Evolutionary conservation across 768 basidiomycete species (phyloP).

Genomic region (Hemileccinum rubropunctum): DNA sequence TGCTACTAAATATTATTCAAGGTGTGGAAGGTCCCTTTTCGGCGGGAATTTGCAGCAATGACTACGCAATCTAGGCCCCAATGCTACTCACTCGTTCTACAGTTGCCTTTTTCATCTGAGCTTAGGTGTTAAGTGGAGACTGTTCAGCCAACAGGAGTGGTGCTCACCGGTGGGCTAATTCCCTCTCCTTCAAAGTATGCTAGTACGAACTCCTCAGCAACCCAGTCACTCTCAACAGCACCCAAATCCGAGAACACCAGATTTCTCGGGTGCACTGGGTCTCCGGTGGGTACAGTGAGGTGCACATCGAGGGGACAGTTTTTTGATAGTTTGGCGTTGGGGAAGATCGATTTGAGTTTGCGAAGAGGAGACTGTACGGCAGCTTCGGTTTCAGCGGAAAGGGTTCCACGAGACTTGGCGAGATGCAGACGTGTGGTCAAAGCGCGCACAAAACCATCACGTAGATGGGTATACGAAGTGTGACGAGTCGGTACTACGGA

Average conservation of each 20-base stretch:
- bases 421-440: constrained; percentile 58
- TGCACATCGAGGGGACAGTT: constrained; percentile 68
- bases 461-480: constrained; percentile 75
- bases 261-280: constrained; percentile 46
- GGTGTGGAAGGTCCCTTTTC: too few species aligned
- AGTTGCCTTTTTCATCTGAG: constrained; percentile 29
- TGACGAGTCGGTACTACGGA: constrained; percentile 71
- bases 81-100: constrained; percentile 23
- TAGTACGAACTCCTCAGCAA: constrained; percentile 67
- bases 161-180: constrained; percentile 67
- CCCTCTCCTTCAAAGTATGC: constrained; percentile 73
- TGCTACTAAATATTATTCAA: not conserved
- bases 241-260: constrained; percentile 74
- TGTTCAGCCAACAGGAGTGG: not conserved
- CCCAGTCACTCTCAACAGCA: constrained; percentile 67
- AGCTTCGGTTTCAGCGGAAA: constrained; percentile 60
- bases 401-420: constrained; percentile 46
- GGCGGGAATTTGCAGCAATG: too few species aligned
- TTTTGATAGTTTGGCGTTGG: constrained; percentile 65
- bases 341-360: constrained; percentile 74
- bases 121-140: not conserved
- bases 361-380: constrained; percentile 61
- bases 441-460: constrained; percentile 81
- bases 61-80: constrained; percentile 12
- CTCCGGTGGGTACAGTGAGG: constrained; percentile 50